A percentile compares a stretch with the other conserved stretches of the same genome.
Conservation (phyloP, 805 yeast species). For the Saccharomycopsis sp. region DNA sequence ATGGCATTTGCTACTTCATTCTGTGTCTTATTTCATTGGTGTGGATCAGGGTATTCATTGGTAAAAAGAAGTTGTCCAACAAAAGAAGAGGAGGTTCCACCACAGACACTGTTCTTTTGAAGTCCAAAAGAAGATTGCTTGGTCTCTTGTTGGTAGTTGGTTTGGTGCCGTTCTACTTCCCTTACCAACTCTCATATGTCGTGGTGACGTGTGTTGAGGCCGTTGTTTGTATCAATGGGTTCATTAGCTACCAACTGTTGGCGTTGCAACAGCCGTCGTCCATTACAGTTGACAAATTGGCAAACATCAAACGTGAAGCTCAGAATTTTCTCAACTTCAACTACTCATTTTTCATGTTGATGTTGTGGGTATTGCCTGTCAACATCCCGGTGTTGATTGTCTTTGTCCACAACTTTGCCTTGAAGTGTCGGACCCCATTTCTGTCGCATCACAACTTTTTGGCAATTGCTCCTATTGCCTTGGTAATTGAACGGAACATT, state of each 20-base stretch:
- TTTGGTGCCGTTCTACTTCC: slow-evolving; percentile 54
- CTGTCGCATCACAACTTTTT: slow-evolving; percentile 78
- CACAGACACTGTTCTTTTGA: slow-evolving; percentile 19
- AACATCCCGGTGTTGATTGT: slow-evolving; percentile 72
- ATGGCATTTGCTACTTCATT: slow-evolving; percentile 23
- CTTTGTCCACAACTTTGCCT: slow-evolving; percentile 67
- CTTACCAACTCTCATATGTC: slow-evolving; percentile 72
- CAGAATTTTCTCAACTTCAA: slow-evolving; percentile 46
- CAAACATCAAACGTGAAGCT: slow-evolving; percentile 14
- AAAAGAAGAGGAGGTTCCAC: slow-evolving; percentile 10
- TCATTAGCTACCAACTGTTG: slow-evolving; percentile 7
- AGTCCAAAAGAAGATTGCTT: slow-evolving; percentile 26
- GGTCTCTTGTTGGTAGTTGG: slow-evolving; percentile 33
- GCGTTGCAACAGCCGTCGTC: slow-evolving; percentile 22
- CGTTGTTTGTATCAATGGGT: slow-evolving; percentile 38
- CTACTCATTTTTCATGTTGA: slow-evolving; percentile 50
- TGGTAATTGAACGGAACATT: slow-evolving; percentile 46
- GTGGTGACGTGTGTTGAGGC: slow-evolving; percentile 52
- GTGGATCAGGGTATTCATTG: slow-evolving; percentile 1
- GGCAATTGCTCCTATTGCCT: slow-evolving; percentile 64
- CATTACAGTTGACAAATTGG: slow-evolving; percentile 8
- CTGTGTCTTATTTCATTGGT: slow-evolving; percentile 12
- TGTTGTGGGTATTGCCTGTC: slow-evolving; percentile 74
- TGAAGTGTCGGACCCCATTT: slow-evolving; percentile 77
- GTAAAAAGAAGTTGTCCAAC: neutral